phyloP scores from a whole-genome alignment of 768 basidiomycete genomes.

The Leucocoprinus sp. region DNA sequence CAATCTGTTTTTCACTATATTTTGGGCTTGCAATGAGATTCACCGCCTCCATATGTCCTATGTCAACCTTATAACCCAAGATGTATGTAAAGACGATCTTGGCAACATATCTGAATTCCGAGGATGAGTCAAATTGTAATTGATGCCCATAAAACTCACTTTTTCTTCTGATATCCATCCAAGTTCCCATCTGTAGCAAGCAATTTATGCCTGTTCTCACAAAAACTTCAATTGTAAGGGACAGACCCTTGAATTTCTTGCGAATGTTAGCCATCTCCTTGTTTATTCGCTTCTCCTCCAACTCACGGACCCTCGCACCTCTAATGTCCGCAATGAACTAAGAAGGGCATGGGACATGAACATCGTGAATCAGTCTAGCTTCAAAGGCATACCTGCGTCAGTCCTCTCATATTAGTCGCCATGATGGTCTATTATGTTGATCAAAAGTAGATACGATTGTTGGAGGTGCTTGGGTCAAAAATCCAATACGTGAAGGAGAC shows the following conservation, averaged over 20 bases:
- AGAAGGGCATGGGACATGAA: constrained; percentile 1
- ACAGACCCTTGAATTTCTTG: constrained; percentile 92
- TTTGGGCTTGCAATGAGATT: constrained; percentile 93
- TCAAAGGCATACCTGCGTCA: constrained; percentile 81
- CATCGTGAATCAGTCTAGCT: no score
- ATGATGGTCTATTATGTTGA: constrained; percentile 31
- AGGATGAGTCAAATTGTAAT: not conserved
- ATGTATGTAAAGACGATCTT: constrained; percentile 99
- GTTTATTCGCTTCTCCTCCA: constrained; percentile 98
- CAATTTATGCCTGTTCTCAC: not conserved
- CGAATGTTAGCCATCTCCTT: constrained; percentile 99
- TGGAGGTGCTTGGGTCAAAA: not conserved
- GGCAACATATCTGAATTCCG: constrained; percentile 72
- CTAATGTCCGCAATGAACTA: constrained; percentile 99
- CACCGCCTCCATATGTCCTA: constrained; percentile 99
- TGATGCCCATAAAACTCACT: constrained; percentile 37
- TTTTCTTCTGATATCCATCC: constrained; percentile 90
- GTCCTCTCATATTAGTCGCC: constrained; percentile 87
- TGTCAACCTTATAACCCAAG: constrained; percentile 96
- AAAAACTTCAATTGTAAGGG: constrained; percentile 3
- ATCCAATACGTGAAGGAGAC: not conserved
- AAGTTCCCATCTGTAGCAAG: constrained; percentile 61
- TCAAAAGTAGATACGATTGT: not conserved
- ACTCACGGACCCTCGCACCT: constrained; percentile 89
- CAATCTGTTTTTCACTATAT: constrained; percentile 99